Evolutionary conservation across 2,329 filamentous ascomycete genomes (phyloP).

Genomic region (Xylariaceae sp.): DNA sequence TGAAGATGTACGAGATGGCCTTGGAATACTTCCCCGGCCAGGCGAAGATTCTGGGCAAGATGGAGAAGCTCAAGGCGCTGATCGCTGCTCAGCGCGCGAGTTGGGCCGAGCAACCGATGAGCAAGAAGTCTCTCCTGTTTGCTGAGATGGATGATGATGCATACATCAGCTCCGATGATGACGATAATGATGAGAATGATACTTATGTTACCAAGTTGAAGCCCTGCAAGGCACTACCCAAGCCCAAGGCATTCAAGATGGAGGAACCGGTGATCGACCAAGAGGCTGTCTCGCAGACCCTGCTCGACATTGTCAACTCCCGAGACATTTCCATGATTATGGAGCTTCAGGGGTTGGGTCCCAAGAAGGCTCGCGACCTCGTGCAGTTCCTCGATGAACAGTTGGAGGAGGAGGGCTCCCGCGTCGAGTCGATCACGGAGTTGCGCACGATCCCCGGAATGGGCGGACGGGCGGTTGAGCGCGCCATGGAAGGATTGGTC

Average conservation of each 20-base stretch:
- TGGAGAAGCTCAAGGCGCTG: conserved; percentile 54
- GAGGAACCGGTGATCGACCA: conserved; percentile 25
- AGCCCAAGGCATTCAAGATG: conserved; percentile 15
- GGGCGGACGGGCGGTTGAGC: conserved; percentile 51
- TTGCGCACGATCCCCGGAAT: conserved; percentile 52
- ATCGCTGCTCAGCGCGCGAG: conserved; percentile 35
- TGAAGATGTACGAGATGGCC: conserved; percentile 83
- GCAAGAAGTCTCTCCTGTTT: conserved; percentile 29
- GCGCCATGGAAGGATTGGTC: conserved; percentile 48
- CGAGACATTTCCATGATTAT: conserved; percentile 61
- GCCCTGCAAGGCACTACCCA: conserved; percentile 21
- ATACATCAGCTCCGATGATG: conserved; percentile 34
- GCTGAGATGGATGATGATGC: conserved; percentile 21
- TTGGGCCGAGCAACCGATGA: conserved; percentile 8
- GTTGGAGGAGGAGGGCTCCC: conserved; percentile 37
- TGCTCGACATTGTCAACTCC: conserved; percentile 69
- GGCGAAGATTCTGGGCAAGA: conserved; percentile 67
- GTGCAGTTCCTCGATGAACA: conserved; percentile 50
- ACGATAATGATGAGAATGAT: conserved; percentile 30
- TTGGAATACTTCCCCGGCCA: conserved; percentile 82
- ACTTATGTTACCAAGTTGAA: conserved; percentile 28
- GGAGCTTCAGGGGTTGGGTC: conserved; percentile 63
- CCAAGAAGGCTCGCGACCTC: conserved; percentile 62
- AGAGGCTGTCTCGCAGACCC: conserved; percentile 43
- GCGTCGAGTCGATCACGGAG: conserved; percentile 46